Conservation (phyloP, 495 filamentous ascomycete genomes). For the Podospora tetraspora region DNA sequence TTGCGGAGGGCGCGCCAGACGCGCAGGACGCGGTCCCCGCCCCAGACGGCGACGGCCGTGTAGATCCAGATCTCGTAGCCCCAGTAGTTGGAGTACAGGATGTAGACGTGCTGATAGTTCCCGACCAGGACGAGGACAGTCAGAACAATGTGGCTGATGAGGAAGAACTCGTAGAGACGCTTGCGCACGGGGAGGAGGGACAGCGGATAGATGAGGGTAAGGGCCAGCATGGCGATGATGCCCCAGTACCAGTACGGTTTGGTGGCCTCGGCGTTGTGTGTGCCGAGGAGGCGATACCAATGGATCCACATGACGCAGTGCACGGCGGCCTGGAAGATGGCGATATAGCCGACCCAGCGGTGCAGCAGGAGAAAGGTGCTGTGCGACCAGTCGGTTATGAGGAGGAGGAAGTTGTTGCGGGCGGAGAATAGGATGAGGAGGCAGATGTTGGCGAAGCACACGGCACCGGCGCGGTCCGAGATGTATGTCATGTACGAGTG, state of each 20-base stretch:
- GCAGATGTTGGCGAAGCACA: conserved; percentile 30
- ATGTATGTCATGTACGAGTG: conserved; percentile 38
- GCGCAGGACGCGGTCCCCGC: conserved; percentile 33
- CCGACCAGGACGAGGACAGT: conserved; percentile 26
- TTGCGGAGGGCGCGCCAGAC: conserved; percentile 28
- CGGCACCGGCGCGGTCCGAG: conserved; percentile 34
- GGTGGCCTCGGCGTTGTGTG: background rate
- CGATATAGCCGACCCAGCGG: conserved; percentile 44
- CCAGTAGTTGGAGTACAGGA: conserved; percentile 27
- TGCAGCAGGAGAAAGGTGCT: conserved; percentile 43
- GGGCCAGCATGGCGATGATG: conserved; percentile 24
- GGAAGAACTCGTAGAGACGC: conserved; percentile 27
- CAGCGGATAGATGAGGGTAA: conserved; percentile 18
- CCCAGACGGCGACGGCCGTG: conserved; percentile 35
- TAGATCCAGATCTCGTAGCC: conserved; percentile 42
- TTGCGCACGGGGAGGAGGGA: conserved; percentile 17
- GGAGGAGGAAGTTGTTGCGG: conserved; percentile 45
- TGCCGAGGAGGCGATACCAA: conserved; percentile 13
- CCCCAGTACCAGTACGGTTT: conserved; percentile 35
- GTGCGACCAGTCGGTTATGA: conserved; percentile 44
- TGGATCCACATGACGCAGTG: conserved; percentile 31
- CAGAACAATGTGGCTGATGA: conserved; percentile 23
- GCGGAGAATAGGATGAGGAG: conserved; percentile 36
- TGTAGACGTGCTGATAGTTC: conserved; percentile 32
- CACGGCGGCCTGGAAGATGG: conserved; percentile 31